These are phyloP conservation scores for Fragaria vesca DNA, from an alignment of 306 rosid genomes.

Conservation along the genomic window DNA sequence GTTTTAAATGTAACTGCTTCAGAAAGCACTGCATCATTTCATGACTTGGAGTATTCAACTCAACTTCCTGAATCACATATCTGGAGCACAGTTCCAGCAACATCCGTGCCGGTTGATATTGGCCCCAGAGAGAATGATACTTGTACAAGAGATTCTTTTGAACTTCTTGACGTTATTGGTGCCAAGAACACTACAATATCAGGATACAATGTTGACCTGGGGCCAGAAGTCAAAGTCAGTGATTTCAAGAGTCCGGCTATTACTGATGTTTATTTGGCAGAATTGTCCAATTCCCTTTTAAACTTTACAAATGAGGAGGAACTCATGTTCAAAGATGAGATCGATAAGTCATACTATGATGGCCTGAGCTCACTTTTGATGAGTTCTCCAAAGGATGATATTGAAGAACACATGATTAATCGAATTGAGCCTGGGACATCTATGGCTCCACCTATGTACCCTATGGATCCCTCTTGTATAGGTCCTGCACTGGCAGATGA, in stretches of 20 bases:
- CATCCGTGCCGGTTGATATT: conserved; percentile 37
- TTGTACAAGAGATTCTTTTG: conserved; percentile 27
- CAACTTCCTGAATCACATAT: conserved; percentile 60
- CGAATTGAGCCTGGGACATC: conserved; percentile 35
- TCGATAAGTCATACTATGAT: conserved; percentile 78
- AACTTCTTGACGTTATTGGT: conserved; percentile 35
- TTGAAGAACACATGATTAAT: conserved; percentile 38
- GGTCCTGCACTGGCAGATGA: conserved; percentile 43
- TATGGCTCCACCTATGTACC: conserved; percentile 35
- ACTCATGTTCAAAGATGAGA: conserved; percentile 53
- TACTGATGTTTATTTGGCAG: conserved; percentile 67
- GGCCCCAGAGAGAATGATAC: conserved; percentile 29
- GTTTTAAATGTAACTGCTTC: conserved; percentile 59
- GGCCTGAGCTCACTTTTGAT: conserved; percentile 79
- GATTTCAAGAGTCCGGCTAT: conserved; percentile 48
- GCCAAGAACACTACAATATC: conserved; percentile 30
- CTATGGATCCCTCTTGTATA: conserved; percentile 33
- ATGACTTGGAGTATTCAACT: conserved; percentile 53
- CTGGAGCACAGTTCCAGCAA: conserved; percentile 56
- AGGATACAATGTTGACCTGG: conserved; percentile 27
- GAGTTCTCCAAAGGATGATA: conserved; percentile 48
- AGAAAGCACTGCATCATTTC: conserved; percentile 61
- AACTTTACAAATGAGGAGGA: conserved; percentile 84
- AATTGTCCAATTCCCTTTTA: conserved; percentile 73
- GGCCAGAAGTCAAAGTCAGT: conserved; percentile 28